Conservation (phyloP, 2,329 filamentous ascomycete species). For the Stylonectria norvegica region DNA sequence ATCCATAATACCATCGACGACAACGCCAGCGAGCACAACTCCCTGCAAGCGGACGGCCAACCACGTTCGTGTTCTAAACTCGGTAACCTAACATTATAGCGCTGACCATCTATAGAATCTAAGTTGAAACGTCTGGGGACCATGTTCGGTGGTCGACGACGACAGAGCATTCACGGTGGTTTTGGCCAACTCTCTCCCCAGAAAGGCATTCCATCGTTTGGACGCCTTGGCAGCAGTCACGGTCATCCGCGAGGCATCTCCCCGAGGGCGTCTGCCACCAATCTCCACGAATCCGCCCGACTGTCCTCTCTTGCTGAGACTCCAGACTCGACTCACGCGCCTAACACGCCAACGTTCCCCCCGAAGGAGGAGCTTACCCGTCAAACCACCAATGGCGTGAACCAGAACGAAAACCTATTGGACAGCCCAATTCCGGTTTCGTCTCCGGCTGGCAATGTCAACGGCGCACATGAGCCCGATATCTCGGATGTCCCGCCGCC, state of each 20-base stretch:
- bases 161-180: slow-evolving; percentile 64
- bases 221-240: slow-evolving; percentile 63
- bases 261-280: slow-evolving; percentile 57
- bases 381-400: slow-evolving; percentile 46
- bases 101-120: slow-evolving; percentile 41
- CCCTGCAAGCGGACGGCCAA: slow-evolving; percentile 29
- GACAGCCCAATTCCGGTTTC: slow-evolving; percentile 33
- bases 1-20: slow-evolving; percentile 18
- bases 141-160: slow-evolving; percentile 59
- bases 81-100: too few relatives aligned
- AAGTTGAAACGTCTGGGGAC: slow-evolving; percentile 64
- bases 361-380: slow-evolving; percentile 30
- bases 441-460: slow-evolving; percentile 33
- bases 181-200: slow-evolving; percentile 55
- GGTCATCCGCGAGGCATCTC: slow-evolving; percentile 44
- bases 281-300: slow-evolving; percentile 53
- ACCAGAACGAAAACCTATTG: slow-evolving; percentile 28
- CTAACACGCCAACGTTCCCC: slow-evolving; percentile 26
- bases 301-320: slow-evolving; percentile 58
- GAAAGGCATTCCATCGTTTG: slow-evolving; percentile 54
- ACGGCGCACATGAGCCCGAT: slow-evolving; percentile 45
- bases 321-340: slow-evolving; percentile 39
- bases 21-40: slow-evolving; percentile 43
- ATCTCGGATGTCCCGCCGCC: slow-evolving; percentile 51
- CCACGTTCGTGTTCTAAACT: too few relatives aligned